Evolutionary conservation across 192 early-diverging fungal genomes (phyloP), one percentile per base, ranked within the genome.

Genomic region (Umbelopsis vinacea): DNA sequence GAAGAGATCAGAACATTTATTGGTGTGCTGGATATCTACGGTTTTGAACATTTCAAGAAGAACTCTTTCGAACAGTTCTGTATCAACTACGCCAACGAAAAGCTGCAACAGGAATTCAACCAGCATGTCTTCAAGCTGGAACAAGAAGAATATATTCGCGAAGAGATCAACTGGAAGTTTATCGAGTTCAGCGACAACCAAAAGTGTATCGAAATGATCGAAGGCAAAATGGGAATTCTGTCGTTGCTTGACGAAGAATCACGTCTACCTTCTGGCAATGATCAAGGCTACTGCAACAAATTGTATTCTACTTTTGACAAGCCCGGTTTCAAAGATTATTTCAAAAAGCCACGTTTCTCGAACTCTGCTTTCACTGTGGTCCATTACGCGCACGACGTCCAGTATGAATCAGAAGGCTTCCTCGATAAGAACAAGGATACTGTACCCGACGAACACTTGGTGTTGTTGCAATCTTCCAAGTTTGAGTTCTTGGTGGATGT

Each of bases 1-100:
- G 70, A 48, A n/a, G 22, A 33, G 4, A 79, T 83, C 9, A 45
- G 79, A 5, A 82, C 81, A 43, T 98, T 99, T 75, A 99, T 99
- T 77, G 97, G 97, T 85, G 97, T 99, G 2, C 85, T 99, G 68
- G 97, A 99, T 89, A 99, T 99, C 74, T 99, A 98, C 76, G 97
- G 95, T 52, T 99, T 99, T 79, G 97, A 99, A 81, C 96, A 98
- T 76, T 99, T 99, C 81, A 92, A 95, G 83, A 97, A 96, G 85
- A 99, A 99, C 85, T 98, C 96, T 23, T 99, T 99, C 72, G 97
- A 99, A 84, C 97, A 99, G 86, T 98, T 98, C 81, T 99, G 97
- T 87, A 97, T 99, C 73, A 93, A 95, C 76, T 94, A 93, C 75
- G 92, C 96, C 72, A 97, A 97, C 82, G 98, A 99, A 81, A 99